Evolutionary conservation across 2,329 filamentous ascomycete genomes (phyloP).

Genomic region (Xylariales sp.): DNA sequence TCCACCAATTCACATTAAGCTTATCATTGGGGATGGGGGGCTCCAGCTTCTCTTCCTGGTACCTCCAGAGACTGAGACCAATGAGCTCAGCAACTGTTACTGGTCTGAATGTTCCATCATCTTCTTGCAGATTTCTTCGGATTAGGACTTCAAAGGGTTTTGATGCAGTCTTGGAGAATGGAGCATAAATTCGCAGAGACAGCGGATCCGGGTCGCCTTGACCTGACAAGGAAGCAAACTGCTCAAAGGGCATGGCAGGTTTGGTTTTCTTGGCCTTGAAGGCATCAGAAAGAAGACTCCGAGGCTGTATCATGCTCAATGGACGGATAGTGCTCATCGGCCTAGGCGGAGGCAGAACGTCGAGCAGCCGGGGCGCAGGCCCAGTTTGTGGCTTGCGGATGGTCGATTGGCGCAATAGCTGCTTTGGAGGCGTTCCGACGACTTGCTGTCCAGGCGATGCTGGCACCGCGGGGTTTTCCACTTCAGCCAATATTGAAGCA

Average conservation of each 20-base stretch:
- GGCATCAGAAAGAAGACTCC: constrained; percentile 67
- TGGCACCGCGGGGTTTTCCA: constrained; percentile 53
- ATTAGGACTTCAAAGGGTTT: constrained; percentile 70
- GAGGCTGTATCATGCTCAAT: constrained; percentile 63
- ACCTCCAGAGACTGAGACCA: constrained; percentile 72
- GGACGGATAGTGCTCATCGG: constrained; percentile 61
- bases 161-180: constrained; percentile 61
- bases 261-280: constrained; percentile 70
- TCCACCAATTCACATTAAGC: constrained; percentile 77
- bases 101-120: constrained; percentile 54
- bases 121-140: constrained; percentile 63
- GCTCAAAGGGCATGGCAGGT: constrained; percentile 67
- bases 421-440: constrained; percentile 59
- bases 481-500: constrained; percentile 63
- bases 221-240: constrained; percentile 71
- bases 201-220: constrained; percentile 75
- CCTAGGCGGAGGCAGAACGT: constrained; percentile 66
- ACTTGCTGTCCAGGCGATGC: constrained; percentile 52
- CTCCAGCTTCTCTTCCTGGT: constrained; percentile 70
- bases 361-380: constrained; percentile 51
- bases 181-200: constrained; percentile 71
- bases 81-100: constrained; percentile 79
- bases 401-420: constrained; percentile 58
- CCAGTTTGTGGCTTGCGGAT: constrained; percentile 57
- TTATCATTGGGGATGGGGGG: constrained; percentile 62